A percentile compares a stretch with the other conserved stretches of the same genome.
phyloP scores from a whole-genome alignment of 148 eudicot genomes.

The Camellia granthamiana region DNA sequence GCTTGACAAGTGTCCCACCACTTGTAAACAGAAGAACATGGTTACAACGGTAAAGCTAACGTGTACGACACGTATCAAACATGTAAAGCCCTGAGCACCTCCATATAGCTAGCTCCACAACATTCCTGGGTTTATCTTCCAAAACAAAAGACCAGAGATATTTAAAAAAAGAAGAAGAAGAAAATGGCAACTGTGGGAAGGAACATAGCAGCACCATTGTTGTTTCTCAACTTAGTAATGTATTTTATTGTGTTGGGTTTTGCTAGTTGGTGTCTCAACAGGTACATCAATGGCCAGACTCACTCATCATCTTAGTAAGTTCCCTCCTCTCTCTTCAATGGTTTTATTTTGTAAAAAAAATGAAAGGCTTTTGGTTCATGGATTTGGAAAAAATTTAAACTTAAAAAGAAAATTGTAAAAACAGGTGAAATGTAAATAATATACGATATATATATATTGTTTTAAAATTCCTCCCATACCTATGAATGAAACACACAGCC shows the following conservation, averaged over 20 bases:
- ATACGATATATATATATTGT: too few relatives aligned
- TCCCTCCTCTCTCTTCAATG: neutral
- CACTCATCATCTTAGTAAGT: slow-evolving; percentile 60
- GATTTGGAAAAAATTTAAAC: too few relatives aligned
- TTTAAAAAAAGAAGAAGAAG: neutral
- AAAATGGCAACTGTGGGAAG: slow-evolving; percentile 54
- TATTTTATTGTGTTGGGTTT: slow-evolving; percentile 68
- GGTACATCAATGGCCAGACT: slow-evolving; percentile 64
- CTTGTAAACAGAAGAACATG: slow-evolving; percentile 17
- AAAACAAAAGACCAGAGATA: neutral
- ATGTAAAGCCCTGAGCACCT: neutral
- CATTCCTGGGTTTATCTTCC: neutral
- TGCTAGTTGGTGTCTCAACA: slow-evolving; percentile 79
- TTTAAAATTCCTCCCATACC: too few relatives aligned
- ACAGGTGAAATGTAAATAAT: too few relatives aligned
- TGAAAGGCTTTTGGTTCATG: too few relatives aligned
- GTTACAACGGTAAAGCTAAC: neutral
- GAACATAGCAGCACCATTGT: slow-evolving; percentile 66
- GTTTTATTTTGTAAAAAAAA: too few relatives aligned
- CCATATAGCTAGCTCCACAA: neutral
- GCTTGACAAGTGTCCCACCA: slow-evolving; percentile 34
- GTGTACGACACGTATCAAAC: slow-evolving; percentile 21
- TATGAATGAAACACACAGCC: too few relatives aligned
- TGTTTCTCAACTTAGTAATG: slow-evolving; percentile 66
- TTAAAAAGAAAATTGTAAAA: too few relatives aligned